Base-by-base conservation (phyloP, 1,139 yeast species). In the Debaryomycetaceae sp. region DNA sequence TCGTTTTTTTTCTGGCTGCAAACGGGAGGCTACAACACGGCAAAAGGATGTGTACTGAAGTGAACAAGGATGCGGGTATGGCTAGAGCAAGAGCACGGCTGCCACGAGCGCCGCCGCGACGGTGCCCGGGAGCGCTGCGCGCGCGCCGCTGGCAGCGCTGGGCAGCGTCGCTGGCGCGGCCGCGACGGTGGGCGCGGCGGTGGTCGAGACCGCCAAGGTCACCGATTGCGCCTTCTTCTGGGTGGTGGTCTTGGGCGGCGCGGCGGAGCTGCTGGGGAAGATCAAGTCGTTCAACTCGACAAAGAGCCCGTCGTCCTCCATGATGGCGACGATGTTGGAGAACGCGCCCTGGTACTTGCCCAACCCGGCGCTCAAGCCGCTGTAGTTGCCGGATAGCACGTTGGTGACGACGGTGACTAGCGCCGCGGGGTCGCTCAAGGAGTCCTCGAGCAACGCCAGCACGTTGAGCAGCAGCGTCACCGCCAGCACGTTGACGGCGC, bases 291-390 rank as follows among this genome's bases (percentile, higher is more conserved):
- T 67, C 49, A 67, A 61, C 33, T 61, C 56, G 12, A 44, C 55
- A 40, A 67, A 67, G 14, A 65, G 48, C 3, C 74, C 74, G 30
- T 51, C 56, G 21, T 47, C 39, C 42, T 67, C 69, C 27, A 66
- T 56, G 28, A 58, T 68, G 3, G 32, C 34, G 24, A 64, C 36
- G 15, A 65, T 58, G 8, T 43, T 50, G 32, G 42, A 46, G 16
- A 65, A 34, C 3, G 69, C 70, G 5, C 48, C 47, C 9, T 53
- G 34, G 42, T 66, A 67, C 39, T 57, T 54, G 18, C 59, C 56
- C 17, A 56, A 40, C 22, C 35, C 16, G 5, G 30, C 21, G 13
- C 23, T 17, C 21, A 29, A 24, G 7, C 44, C 38, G 28, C 39
- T 32, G 14, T 48, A 18, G 24, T 47, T 41, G 3, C 60, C 60